Evolutionary conservation across 2,329 filamentous ascomycete species (phyloP).

Genomic region (Dichotomopilus funicola): DNA sequence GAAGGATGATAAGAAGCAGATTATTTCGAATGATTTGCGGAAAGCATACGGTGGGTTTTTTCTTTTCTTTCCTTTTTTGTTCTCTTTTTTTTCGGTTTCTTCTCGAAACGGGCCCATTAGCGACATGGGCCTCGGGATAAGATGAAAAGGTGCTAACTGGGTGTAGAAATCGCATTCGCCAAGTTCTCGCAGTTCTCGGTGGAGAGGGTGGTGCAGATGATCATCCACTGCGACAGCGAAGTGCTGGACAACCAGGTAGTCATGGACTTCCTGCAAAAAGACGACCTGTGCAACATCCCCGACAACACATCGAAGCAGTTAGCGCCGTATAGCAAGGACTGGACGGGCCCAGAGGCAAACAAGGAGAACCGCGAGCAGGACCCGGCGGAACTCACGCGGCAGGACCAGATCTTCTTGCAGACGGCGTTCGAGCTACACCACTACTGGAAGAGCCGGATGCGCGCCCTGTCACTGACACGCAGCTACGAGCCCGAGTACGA

Average conservation of each 20-base stretch:
- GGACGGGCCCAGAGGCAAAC: slow-evolving; percentile 80
- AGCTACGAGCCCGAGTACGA: slow-evolving; percentile 87
- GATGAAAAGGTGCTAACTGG: slow-evolving; percentile 27
- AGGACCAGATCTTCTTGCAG: slow-evolving; percentile 91
- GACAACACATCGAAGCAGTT: slow-evolving; percentile 87
- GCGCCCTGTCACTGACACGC: slow-evolving; percentile 76
- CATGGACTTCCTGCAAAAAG: slow-evolving; percentile 93
- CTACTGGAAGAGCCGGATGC: slow-evolving; percentile 98
- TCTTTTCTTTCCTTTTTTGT: too few species aligned
- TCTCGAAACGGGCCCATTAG: too few species aligned
- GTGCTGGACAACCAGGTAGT: slow-evolving; percentile 84
- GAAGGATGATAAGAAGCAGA: slow-evolving; percentile 94
- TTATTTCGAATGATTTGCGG: slow-evolving; percentile 84
- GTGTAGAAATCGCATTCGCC: slow-evolving; percentile 73
- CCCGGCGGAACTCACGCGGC: slow-evolving; percentile 78
- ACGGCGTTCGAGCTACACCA: slow-evolving; percentile 93
- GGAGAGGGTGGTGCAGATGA: slow-evolving; percentile 83
- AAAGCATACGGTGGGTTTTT: slow-evolving; percentile 66
- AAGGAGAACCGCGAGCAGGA: slow-evolving; percentile 77
- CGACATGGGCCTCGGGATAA: background rate
- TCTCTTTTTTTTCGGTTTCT: too few species aligned
- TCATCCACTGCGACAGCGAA: slow-evolving; percentile 89
- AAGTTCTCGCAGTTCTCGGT: slow-evolving; percentile 83
- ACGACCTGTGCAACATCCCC: slow-evolving; percentile 85
- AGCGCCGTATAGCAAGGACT: slow-evolving; percentile 93